phyloP scores from a whole-genome alignment of 768 basidiomycete species.

The Roridomyces roridus region DNA sequence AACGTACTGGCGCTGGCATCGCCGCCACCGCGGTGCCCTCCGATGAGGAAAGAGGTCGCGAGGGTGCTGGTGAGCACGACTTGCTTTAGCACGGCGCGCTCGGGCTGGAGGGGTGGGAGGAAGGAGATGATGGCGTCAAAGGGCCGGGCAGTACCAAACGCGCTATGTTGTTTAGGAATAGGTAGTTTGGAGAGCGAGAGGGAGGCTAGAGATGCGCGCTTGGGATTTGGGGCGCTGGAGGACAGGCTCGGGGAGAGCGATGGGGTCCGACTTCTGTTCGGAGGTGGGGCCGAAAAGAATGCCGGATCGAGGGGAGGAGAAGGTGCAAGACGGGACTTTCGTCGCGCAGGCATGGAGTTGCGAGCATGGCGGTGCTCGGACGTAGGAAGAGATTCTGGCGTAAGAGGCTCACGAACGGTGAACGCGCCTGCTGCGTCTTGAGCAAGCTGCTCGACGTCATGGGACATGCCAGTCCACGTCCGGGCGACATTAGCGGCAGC shows the following conservation, averaged over 20 bases:
- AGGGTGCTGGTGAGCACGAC: conserved; percentile 45
- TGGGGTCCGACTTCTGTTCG: no score
- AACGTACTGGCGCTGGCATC: not conserved
- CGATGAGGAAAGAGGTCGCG: conserved; percentile 13
- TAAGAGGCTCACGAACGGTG: no score
- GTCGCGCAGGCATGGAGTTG: no score
- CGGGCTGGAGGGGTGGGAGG: conserved; percentile 42
- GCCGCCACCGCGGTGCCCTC: not conserved
- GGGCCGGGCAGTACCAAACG: conserved; percentile 18
- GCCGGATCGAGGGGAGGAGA: not conserved
- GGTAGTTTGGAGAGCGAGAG: not conserved
- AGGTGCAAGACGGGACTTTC: no score
- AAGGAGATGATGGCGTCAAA: conserved; percentile 55
- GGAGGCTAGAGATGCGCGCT: not conserved
- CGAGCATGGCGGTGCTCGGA: no score
- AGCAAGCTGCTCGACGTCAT: conserved; percentile 38
- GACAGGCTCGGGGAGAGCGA: no score
- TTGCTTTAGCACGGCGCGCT: conserved; percentile 50
- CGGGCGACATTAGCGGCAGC: conserved; percentile 45
- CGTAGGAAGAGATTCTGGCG: no score
- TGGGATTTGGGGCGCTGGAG: no score
- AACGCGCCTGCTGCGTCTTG: conserved; percentile 36
- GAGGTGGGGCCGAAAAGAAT: not conserved
- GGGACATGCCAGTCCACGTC: conserved; percentile 23
- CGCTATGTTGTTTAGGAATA: not conserved